Evolutionary conservation across 2,329 filamentous ascomycete species (phyloP), one percentile per base, ranked within the genome.

Genomic region (Alternaria sp.): DNA sequence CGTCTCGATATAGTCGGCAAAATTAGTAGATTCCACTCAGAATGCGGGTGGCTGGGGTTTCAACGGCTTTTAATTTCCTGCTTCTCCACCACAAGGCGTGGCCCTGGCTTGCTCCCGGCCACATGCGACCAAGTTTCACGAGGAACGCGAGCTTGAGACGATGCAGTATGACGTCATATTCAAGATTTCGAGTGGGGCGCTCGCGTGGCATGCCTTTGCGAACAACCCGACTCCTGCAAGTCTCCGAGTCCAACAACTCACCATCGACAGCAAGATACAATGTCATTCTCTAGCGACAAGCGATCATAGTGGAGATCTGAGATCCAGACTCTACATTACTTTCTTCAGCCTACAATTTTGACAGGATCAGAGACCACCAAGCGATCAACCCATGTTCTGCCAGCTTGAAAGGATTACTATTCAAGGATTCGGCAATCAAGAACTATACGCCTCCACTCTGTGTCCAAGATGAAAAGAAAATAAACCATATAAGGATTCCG

Each of bases 41-140:
- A 22, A 48, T 5, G 2, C 7, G 42, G 16, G 48, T 20, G n/a
- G n/a, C 46, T 47, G 30, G 55, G 34, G 5, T 18, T 28, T 18
- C 30, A 54, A 46, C 30, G 48, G 42, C 41, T 42, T 36, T 58
- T 34, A 18, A 18, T 47, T 54, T 30, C 42, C 39, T 53, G 32
- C 12, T 54, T 47, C 32, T 39, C 39, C 34, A 20, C n/a, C 11
- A 9, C n/a, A 20, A 36, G 4, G 32, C 46, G 32, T 36, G 42
- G 34, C 26, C 49, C 44, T 47, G 26, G 18, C 48, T 38, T 53
- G 41, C 53, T 42, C 55, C 55, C 32, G 46, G 55, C 55, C 55
- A 34, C 48, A 36, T 36, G 48, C 49, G 51, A 58, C 55, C 55
- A 54, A 58, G 55, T 46, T 54, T 41, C 55, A 58, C 18, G n/a